These are phyloP conservation scores for Colletotrichum sp. DNA, from an alignment of 2,329 filamentous ascomycete species.

Conservation along the genomic window DNA sequence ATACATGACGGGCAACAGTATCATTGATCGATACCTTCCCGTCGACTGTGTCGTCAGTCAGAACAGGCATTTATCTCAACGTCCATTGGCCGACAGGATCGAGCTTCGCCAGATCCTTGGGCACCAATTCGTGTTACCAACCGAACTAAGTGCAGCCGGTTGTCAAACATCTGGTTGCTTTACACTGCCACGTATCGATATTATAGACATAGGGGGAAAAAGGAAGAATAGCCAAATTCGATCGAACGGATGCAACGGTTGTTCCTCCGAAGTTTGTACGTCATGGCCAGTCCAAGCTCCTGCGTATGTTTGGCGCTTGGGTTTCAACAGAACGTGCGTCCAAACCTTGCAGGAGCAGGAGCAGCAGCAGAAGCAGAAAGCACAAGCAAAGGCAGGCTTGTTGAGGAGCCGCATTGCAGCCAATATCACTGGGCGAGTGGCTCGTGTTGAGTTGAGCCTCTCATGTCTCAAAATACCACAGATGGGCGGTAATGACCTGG, in stretches of 20 bases:
- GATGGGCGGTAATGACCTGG: neutral
- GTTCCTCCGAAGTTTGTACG: neutral
- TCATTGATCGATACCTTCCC: neutral
- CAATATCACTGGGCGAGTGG: neutral
- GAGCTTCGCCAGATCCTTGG: neutral
- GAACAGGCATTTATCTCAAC: neutral
- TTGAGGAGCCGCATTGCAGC: neutral
- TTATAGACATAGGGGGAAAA: neutral
- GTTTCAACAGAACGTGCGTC: constrained; percentile 17
- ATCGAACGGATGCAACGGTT: neutral
- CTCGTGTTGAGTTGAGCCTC: neutral
- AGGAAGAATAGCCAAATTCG: neutral
- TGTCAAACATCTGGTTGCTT: neutral
- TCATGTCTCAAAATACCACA: neutral
- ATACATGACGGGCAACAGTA: neutral
- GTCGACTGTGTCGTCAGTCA: neutral
- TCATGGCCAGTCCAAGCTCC: constrained; percentile 14
- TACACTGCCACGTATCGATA: neutral
- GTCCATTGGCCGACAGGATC: neutral
- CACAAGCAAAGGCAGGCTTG: neutral
- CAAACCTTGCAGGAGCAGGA: constrained; percentile 13
- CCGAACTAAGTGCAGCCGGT: neutral
- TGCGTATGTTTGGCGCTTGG: constrained; percentile 16
- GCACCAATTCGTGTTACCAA: neutral
- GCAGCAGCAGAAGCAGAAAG: neutral